Evolutionary conservation across 1,284 basidiomycete genomes (phyloP), one percentile per base, ranked within the genome.

Genomic region (Microbotryum saponariae): DNA sequence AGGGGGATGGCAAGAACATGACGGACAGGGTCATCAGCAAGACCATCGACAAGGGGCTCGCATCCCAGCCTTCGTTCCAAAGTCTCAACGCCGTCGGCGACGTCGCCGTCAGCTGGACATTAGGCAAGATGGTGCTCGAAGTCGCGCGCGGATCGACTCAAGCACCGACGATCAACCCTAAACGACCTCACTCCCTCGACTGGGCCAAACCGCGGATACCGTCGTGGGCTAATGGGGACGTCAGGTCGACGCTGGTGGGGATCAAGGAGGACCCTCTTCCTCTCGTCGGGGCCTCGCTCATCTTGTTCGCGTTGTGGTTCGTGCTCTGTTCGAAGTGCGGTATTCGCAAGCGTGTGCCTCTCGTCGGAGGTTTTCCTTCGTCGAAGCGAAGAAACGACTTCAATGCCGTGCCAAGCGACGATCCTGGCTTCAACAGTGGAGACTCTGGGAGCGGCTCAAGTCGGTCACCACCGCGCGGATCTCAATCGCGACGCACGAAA

Each of bases 111-210:
- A 91, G 85, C 70, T 98, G 94, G 94, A 97, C 94, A 4, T 80
- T 98, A 33, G 94, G 96, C 51, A 97, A 97, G 76, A 97, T 97
- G 85, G 91, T 98, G 0, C 81, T 97, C 45, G 94, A 97, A 77
- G 94, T 94, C 12, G 51, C 67, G 21, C 61, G 60, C 21, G 64
- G 64, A 0, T 37, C 55, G 18, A 53, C 65, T 10, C 58, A 66
- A 33, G 61, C 59, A 7, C 65, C 64, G 1, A 49, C 10, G 48
- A 46, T 6, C 48, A 54, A 14, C 42, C 52, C 23, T 31, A 53
- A 47, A 44, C 31, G 25, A 33, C 25, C 25, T 16, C 16, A 53
- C 16, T 56, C 59, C 4, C 45, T 54, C 53, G 56, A 61, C 16
- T 64, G 58, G 60, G 14, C 57, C 6, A 64, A 64, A 42, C 37